phyloP scores from a whole-genome alignment of 192 early-diverging fungal species.

The Podila clonocystis region DNA sequence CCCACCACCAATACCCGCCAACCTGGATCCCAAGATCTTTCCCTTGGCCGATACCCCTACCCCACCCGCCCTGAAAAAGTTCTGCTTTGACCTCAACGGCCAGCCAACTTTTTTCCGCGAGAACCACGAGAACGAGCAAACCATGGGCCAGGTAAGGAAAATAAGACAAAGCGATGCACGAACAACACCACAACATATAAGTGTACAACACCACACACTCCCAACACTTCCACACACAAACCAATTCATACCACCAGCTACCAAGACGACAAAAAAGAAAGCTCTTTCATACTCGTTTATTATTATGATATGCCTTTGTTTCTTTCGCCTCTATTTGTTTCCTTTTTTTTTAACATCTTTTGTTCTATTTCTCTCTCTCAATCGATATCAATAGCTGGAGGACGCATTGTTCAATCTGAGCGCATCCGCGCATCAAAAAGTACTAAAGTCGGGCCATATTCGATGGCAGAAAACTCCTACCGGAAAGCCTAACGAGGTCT shows the following conservation, averaged over 20 bases:
- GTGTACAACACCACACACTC: too few species aligned
- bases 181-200: too few species aligned
- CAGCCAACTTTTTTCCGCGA: conserved; percentile 75
- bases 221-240: too few species aligned
- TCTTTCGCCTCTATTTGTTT: neutral
- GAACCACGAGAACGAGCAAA: conserved; percentile 62
- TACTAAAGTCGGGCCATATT: conserved; percentile 20
- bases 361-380: neutral
- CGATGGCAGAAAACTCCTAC: conserved; percentile 1
- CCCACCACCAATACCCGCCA: conserved; percentile 60
- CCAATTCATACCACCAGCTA: too few species aligned
- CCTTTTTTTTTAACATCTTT: neutral
- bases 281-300: too few species aligned
- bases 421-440: conserved; percentile 48
- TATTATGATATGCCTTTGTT: neutral
- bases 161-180: too few species aligned
- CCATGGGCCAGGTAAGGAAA: conserved; percentile 44
- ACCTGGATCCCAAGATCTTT: conserved; percentile 70
- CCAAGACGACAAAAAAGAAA: too few species aligned
- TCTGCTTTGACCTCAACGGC: conserved; percentile 84
- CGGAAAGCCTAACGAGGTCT: conserved; percentile 14
- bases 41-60: conserved; percentile 79
- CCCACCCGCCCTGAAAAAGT: conserved; percentile 80
- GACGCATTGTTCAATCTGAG: conserved; percentile 57
- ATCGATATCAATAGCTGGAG: conserved; percentile 38